phyloP scores from a whole-genome alignment of 208 protist species.

The Acanthamoeba lenticulata region DNA sequence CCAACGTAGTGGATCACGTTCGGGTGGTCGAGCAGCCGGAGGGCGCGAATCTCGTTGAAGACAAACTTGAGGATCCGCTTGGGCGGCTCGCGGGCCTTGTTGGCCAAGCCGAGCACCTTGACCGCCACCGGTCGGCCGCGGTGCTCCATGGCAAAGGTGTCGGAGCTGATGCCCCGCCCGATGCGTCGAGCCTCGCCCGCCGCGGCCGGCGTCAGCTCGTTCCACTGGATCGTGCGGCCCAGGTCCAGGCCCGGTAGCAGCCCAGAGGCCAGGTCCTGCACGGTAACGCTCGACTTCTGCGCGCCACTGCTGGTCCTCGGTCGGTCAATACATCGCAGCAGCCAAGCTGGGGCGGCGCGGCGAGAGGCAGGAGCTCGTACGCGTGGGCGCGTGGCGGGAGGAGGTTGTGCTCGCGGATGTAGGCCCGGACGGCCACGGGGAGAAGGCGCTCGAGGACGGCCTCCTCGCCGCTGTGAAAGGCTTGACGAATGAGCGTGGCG shows the following conservation, averaged over 20 bases:
- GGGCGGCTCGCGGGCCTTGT: not conserved
- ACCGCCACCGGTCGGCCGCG: slow-evolving; percentile 12
- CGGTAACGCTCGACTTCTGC: too few species aligned
- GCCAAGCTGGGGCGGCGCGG: not conserved
- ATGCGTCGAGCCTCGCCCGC: not conserved
- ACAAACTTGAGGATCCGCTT: not conserved
- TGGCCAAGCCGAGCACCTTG: slow-evolving; percentile 2
- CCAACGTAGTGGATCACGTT: slow-evolving; percentile 41
- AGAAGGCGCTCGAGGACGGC: not conserved
- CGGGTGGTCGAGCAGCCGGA: not conserved
- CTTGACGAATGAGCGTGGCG: slow-evolving; percentile 1
- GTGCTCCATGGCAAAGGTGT: slow-evolving; percentile 1
- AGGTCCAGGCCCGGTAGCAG: not conserved
- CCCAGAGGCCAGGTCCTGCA: not conserved
- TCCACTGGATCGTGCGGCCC: not conserved
- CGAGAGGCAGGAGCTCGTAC: not conserved
- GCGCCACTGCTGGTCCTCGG: not conserved
- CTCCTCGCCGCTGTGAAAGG: slow-evolving; percentile 28
- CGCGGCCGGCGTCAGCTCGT: not conserved
- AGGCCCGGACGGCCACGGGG: not conserved
- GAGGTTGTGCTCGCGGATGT: slow-evolving; percentile 12
- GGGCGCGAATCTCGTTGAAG: slow-evolving; percentile 58
- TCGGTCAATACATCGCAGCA: too few species aligned
- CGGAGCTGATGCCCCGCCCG: slow-evolving; percentile 1
- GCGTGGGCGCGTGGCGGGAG: not conserved